Conservation (phyloP, 2,329 filamentous ascomycete species). For the Cordyceps cicadae region DNA sequence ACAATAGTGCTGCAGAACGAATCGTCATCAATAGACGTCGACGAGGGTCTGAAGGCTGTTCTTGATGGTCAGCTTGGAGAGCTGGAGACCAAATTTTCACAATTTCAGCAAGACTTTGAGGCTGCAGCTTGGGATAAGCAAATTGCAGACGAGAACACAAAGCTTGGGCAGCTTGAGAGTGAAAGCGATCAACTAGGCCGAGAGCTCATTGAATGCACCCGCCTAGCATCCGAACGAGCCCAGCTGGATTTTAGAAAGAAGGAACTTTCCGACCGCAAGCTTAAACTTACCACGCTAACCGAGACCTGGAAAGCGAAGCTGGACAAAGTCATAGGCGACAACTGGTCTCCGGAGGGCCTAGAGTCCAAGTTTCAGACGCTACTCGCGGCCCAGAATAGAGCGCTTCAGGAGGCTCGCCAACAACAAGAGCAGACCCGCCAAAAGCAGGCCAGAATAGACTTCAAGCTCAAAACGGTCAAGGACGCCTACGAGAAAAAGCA, state of each 20-base stretch:
- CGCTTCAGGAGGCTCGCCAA: conserved; percentile 57
- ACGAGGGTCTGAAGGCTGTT: conserved; percentile 75
- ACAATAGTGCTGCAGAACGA: conserved; percentile 57
- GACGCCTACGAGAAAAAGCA: conserved; percentile 57
- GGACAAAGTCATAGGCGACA: conserved; percentile 49
- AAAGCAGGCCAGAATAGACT: conserved; percentile 70
- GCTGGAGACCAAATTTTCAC: conserved; percentile 52
- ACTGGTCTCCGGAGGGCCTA: conserved; percentile 63
- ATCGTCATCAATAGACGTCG: conserved; percentile 65
- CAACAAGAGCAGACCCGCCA: conserved; percentile 62
- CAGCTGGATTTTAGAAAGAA: conserved; percentile 77
- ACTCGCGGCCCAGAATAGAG: conserved; percentile 47
- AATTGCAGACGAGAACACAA: conserved; percentile 56
- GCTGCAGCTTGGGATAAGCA: conserved; percentile 61
- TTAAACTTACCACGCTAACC: conserved; percentile 68
- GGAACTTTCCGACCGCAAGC: conserved; percentile 64
- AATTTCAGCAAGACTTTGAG: conserved; percentile 55
- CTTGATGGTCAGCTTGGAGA: conserved; percentile 68
- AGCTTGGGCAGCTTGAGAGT: conserved; percentile 61
- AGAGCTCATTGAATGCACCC: conserved; percentile 79
- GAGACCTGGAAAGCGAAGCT: conserved; percentile 68
- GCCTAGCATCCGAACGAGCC: conserved; percentile 72
- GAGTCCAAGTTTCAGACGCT: conserved; percentile 62
- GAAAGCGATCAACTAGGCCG: conserved; percentile 62
- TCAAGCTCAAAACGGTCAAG: conserved; percentile 56